Conservation (phyloP, 768 basidiomycete species). For the Piloderma croceum region DNA sequence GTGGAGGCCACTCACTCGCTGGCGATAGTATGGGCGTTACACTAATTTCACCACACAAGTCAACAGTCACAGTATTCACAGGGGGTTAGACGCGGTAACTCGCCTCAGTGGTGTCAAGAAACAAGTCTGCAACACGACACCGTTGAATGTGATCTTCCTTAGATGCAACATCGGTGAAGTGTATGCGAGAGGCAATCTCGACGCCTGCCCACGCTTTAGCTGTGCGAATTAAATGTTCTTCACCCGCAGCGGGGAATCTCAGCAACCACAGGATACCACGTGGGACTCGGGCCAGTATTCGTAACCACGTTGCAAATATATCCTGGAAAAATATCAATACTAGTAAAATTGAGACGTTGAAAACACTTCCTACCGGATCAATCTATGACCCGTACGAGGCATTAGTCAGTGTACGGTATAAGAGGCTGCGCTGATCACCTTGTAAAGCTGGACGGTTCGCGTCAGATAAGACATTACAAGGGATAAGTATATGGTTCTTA, state of each 20-base stretch:
- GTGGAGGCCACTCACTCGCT: slow-evolving; percentile 33
- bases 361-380: too few species aligned
- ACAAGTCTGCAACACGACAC: slow-evolving; percentile 42
- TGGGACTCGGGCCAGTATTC: slow-evolving; percentile 37
- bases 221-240: slow-evolving; percentile 37
- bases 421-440: slow-evolving; percentile 20
- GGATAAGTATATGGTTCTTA: slow-evolving; percentile 12
- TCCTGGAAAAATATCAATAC: slow-evolving; percentile 23
- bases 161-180: slow-evolving; percentile 43
- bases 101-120: slow-evolving; percentile 49
- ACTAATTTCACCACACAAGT: too few species aligned
- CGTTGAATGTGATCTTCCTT: slow-evolving; percentile 43
- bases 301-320: slow-evolving; percentile 45
- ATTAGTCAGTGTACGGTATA: neutral
- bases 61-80: too few species aligned
- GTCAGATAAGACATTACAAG: slow-evolving; percentile 5
- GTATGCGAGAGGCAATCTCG: slow-evolving; percentile 39
- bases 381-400: too few species aligned
- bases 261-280: slow-evolving; percentile 49
- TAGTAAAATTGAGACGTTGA: too few species aligned
- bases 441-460: slow-evolving; percentile 34
- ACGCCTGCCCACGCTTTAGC: slow-evolving; percentile 41
- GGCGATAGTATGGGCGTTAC: slow-evolving; percentile 48
- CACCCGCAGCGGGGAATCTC: slow-evolving; percentile 44
- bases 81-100: slow-evolving; percentile 4